phyloP scores from a whole-genome alignment of 2,329 filamentous ascomycete species.

The Exophiala spinifera region DNA sequence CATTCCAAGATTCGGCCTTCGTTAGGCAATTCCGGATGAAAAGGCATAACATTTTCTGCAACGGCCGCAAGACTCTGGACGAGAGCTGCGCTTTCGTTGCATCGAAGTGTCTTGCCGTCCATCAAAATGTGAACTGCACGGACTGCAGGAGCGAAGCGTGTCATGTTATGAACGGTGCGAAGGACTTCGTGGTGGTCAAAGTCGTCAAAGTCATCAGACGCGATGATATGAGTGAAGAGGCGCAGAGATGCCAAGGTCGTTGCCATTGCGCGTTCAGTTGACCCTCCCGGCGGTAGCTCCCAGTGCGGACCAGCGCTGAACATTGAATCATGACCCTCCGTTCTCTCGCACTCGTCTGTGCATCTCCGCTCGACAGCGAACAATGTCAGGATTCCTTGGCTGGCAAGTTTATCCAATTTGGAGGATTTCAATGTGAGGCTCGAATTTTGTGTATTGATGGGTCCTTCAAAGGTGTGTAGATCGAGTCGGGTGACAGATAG shows the following conservation, averaged over 20 bases:
- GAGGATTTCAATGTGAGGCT: conserved; percentile 6
- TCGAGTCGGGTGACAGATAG: no score
- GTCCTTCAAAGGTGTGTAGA: no score
- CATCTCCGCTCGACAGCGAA: conserved; percentile 11
- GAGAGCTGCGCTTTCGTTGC: conserved; percentile 34
- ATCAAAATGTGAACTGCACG: conserved; percentile 35
- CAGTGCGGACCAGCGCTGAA: conserved; percentile 11
- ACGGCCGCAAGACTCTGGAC: conserved; percentile 33
- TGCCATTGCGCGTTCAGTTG: no score
- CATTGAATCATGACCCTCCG: conserved; percentile 6
- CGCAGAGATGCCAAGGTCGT: no score
- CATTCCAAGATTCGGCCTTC: no score
- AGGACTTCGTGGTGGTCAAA: conserved; percentile 33
- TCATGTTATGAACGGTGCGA: conserved; percentile 33
- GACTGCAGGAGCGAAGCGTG: conserved; percentile 35
- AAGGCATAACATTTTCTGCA: conserved; percentile 32
- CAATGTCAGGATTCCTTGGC: conserved; percentile 9
- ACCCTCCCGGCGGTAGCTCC: conserved; percentile 10
- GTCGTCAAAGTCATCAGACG: neutral
- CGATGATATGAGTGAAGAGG: no score
- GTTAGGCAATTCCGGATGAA: neutral
- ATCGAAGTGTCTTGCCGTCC: conserved; percentile 32
- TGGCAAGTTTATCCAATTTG: conserved; percentile 5
- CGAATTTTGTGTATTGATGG: neutral
- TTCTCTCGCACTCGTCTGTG: neutral